Evolutionary conservation across 495 filamentous ascomycete species (phyloP).

Genomic region (Trichoderma virens): DNA sequence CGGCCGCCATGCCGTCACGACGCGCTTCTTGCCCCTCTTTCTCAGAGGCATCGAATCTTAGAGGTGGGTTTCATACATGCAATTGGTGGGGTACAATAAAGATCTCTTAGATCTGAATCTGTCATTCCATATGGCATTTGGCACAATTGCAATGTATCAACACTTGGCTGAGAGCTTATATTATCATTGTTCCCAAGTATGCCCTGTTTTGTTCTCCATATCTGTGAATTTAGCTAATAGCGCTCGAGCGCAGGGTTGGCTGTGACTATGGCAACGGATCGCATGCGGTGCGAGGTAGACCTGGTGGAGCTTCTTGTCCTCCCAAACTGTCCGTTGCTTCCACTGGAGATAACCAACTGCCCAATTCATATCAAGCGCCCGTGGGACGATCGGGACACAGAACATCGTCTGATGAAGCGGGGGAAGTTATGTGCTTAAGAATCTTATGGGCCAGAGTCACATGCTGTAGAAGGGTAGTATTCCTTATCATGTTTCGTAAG

Average conservation of each 20-base stretch:
- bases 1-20: background rate
- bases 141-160: background rate
- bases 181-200: too few species aligned
- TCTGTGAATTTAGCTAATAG: background rate
- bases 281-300: background rate
- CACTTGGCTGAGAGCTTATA: background rate
- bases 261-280: background rate
- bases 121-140: background rate
- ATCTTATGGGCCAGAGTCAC: background rate
- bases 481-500: background rate
- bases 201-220: background rate
- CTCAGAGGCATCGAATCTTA: background rate
- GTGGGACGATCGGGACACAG: background rate
- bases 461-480: background rate
- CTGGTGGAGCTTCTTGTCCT: slow-evolving; percentile 1
- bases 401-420: background rate
- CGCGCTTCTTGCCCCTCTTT: background rate
- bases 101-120: background rate
- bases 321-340: background rate
- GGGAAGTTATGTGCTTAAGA: background rate
- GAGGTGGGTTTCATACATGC: background rate
- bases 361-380: slow-evolving; percentile 3
- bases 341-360: slow-evolving; percentile 1
- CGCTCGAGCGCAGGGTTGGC: background rate
- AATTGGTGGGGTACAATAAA: background rate